phyloP scores from a whole-genome alignment of 2,329 filamentous ascomycete species.

The Aspergillus tanneri region DNA sequence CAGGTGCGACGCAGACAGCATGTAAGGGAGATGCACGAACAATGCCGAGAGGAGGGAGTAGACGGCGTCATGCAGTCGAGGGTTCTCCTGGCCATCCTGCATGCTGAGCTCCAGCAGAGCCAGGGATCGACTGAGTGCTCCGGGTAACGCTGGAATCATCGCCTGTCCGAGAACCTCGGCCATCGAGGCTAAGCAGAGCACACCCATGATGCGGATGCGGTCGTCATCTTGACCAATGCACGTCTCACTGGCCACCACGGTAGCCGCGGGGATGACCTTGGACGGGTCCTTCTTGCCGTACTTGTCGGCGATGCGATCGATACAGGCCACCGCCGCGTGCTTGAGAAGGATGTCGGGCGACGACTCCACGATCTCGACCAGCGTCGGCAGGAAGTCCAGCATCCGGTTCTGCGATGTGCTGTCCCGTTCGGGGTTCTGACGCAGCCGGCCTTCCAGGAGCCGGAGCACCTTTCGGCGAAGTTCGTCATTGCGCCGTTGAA shows the following conservation, averaged over 20 bases:
- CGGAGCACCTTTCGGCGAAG: constrained; percentile 76
- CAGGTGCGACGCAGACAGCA: constrained; percentile 75
- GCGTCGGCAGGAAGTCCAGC: constrained; percentile 73
- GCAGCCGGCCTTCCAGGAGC: constrained; percentile 77
- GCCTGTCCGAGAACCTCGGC: constrained; percentile 84
- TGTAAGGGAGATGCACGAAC: constrained; percentile 81
- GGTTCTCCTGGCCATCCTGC: constrained; percentile 52
- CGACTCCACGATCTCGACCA: constrained; percentile 73
- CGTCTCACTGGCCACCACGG: constrained; percentile 71
- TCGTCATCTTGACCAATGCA: constrained; percentile 74
- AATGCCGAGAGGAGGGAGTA: constrained; percentile 78
- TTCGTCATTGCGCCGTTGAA: constrained; percentile 71
- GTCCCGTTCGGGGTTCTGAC: constrained; percentile 69
- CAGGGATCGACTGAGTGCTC: constrained; percentile 70
- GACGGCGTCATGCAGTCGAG: constrained; percentile 74
- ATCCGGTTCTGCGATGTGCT: constrained; percentile 66
- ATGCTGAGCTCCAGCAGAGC: constrained; percentile 68
- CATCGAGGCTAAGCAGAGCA: constrained; percentile 84
- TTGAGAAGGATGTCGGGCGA: constrained; percentile 73
- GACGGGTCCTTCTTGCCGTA: constrained; percentile 90
- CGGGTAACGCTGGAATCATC: constrained; percentile 78
- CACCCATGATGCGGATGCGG: constrained; percentile 75
- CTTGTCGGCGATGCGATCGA: constrained; percentile 90
- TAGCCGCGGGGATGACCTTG: constrained; percentile 71
- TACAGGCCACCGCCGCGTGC: constrained; percentile 80